A percentile compares a stretch with the other conserved stretches of the same genome.
Evolutionary conservation across 768 basidiomycete genomes (phyloP).

Genomic region (Filobasidium floriforme): DNA sequence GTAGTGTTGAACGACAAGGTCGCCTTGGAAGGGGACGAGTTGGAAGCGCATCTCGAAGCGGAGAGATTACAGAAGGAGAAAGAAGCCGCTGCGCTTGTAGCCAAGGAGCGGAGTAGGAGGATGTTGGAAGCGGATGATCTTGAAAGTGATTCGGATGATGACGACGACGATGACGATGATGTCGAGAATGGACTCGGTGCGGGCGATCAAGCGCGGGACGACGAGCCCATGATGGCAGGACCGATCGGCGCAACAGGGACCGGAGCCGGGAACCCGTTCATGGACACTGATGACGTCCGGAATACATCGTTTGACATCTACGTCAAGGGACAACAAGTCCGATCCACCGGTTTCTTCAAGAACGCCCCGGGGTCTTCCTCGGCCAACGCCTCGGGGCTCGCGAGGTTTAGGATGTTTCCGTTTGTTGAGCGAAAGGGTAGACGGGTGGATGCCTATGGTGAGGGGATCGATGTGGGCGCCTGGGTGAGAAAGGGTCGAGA

Average conservation of each 20-base stretch:
- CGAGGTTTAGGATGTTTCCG: conserved; percentile 91
- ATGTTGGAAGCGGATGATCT: conserved; percentile 85
- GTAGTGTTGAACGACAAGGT: conserved; percentile 68
- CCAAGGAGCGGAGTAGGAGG: conserved; percentile 69
- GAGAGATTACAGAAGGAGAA: conserved; percentile 72
- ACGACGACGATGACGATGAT: conserved; percentile 51
- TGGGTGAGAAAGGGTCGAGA: conserved; percentile 89
- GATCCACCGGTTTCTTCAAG: conserved; percentile 77
- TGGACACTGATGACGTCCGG: conserved; percentile 37
- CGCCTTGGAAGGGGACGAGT: conserved; percentile 76
- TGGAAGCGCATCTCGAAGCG: conserved; percentile 69
- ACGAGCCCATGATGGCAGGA: conserved; percentile 7
- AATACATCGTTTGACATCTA: conserved; percentile 86
- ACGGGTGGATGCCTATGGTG: conserved; percentile 90
- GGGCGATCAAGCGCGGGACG: conserved; percentile 41
- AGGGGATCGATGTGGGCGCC: conserved; percentile 87
- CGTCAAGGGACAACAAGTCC: conserved; percentile 88
- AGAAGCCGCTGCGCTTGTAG: conserved; percentile 77
- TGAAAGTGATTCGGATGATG: conserved; percentile 45
- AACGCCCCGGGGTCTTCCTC: conserved; percentile 19
- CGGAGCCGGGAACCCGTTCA: conserved; percentile 30
- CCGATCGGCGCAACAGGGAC: conserved; percentile 21
- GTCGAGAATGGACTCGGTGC: conserved; percentile 62
- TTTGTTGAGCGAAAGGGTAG: conserved; percentile 79
- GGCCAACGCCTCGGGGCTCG: conserved; percentile 45